Evolutionary conservation across 2,329 filamentous ascomycete species (phyloP), one percentile per base, ranked within the genome.

Genomic region (Microdochium trichocladiopsis): DNA sequence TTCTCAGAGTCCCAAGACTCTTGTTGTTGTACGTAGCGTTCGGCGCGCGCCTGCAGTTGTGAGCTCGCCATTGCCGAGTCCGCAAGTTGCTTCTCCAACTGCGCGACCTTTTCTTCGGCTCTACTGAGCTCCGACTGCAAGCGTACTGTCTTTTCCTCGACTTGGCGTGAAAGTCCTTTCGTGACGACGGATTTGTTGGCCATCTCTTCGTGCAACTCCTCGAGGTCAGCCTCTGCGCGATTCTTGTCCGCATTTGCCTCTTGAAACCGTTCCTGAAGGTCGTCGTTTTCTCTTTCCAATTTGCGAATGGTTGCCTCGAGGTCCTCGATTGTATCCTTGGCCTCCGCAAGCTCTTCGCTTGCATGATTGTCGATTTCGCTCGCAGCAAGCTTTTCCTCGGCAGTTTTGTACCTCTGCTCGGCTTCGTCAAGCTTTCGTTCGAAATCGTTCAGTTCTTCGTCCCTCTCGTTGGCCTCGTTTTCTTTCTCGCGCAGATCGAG

Each of bases 121-220:
- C 70, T 70, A 52, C 82, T 79, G 5, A 90, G 69, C 53, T 91
- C 86, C 47, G 79, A 72, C 58, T 91, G 86, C 10, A 92, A 70
- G 28, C 82, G 82, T 50, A 74, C 71, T 9, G 83, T 72, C 66
- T 84, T 89, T 58, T 89, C 86, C 61, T 92, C 87, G 18, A 90
- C 77, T 67, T 92, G 87, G 28, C 87, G 80, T 50, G 83, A 88
- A 9, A 90, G 74, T 2, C 86, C 87, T 63, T 88, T 90, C 12
- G 86, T 88, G 51, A 83, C 82, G 36, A 90, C 78, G 0, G 88
- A 92, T 60, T 90, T 91, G 68, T 92, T 86, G 22, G 86, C 79
- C 78, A 91, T 82, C 60, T 91, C 88, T 51, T 89, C 86, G 56
- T 88, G 86, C 23, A 91, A 74, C 61, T 86, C 82, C 59, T 84